Percentiles rank a stretch among this genome's conserved stretches.
These are phyloP conservation scores for Zymoseptoria ardabiliae DNA, from an alignment of 2,329 filamentous ascomycete genomes.

Conservation along the genomic window DNA sequence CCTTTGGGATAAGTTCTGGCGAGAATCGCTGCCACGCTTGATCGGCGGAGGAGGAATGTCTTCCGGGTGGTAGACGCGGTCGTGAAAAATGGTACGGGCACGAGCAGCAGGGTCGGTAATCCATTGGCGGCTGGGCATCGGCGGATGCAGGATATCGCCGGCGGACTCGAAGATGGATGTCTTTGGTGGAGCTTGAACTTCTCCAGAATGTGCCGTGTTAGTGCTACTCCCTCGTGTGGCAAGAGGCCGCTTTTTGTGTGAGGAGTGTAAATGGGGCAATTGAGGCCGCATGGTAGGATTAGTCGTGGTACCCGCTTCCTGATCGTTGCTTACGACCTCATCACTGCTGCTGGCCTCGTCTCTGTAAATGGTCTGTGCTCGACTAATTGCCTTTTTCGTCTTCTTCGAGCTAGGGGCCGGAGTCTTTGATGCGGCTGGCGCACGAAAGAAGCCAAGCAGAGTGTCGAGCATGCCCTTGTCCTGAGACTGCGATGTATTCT, in stretches of 20 bases:
- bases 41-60: slow-evolving; percentile 79
- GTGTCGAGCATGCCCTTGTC: slow-evolving; percentile 38
- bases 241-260: slow-evolving; percentile 30
- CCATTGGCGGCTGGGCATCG: slow-evolving; percentile 72
- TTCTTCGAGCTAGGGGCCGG: slow-evolving; percentile 50
- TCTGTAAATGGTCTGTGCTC: slow-evolving; percentile 65
- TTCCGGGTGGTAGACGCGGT: slow-evolving; percentile 85
- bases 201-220: slow-evolving; percentile 34
- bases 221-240: slow-evolving; percentile 46
- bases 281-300: slow-evolving; percentile 29
- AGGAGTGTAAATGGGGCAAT: slow-evolving; percentile 12
- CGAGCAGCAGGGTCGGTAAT: slow-evolving; percentile 75
- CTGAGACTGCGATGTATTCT: slow-evolving; percentile 12
- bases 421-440: slow-evolving; percentile 39
- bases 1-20: slow-evolving; percentile 33
- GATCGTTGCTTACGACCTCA: slow-evolving; percentile 10
- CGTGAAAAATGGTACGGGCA: slow-evolving; percentile 89
- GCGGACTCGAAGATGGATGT: slow-evolving; percentile 95
- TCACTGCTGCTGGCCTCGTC: slow-evolving; percentile 28
- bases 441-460: slow-evolving; percentile 69
- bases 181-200: slow-evolving; percentile 60
- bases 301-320: slow-evolving; percentile 16
- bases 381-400: slow-evolving; percentile 32
- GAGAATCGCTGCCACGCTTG: slow-evolving; percentile 30
- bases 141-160: slow-evolving; percentile 84